phyloP scores from a whole-genome alignment of 352 stramenopile genomes.

The Globisporangium barbulae region DNA sequence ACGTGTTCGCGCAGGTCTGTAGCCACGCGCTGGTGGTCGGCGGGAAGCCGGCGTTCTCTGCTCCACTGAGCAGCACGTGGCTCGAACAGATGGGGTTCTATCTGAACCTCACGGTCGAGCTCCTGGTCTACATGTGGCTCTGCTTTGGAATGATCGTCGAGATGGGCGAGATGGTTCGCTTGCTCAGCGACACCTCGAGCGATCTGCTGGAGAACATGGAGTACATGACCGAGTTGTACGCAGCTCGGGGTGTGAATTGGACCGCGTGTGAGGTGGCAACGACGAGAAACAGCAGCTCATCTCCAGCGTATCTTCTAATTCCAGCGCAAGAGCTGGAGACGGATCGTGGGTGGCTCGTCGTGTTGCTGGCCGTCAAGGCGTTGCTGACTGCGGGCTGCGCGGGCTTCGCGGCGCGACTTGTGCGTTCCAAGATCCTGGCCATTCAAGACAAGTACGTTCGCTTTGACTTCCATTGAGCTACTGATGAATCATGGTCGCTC shows the following conservation, averaged over 20 bases:
- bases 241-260: constrained; percentile 27
- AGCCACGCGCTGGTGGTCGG: constrained; percentile 62
- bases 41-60: constrained; percentile 56
- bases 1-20: constrained; percentile 66
- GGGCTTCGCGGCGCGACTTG: constrained; percentile 32
- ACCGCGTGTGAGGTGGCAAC: constrained; percentile 16
- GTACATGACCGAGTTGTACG: constrained; percentile 35
- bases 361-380: constrained; percentile 36
- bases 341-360: constrained; percentile 47
- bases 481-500: background rate
- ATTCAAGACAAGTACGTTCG: constrained; percentile 63
- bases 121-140: constrained; percentile 54
- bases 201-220: constrained; percentile 27
- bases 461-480: background rate
- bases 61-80: constrained; percentile 64
- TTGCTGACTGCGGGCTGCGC: constrained; percentile 30
- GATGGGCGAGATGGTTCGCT: constrained; percentile 44
- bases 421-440: constrained; percentile 52
- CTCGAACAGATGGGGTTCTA: constrained; percentile 55
- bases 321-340: constrained; percentile 31
- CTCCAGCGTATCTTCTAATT: constrained; percentile 31
- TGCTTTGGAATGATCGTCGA: constrained; percentile 58
- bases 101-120: constrained; percentile 39
- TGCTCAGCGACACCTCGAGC: constrained; percentile 27
- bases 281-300: constrained; percentile 11